Evolutionary conservation across 768 basidiomycete species (phyloP).

Genomic region (Ephemerocybe angulata): DNA sequence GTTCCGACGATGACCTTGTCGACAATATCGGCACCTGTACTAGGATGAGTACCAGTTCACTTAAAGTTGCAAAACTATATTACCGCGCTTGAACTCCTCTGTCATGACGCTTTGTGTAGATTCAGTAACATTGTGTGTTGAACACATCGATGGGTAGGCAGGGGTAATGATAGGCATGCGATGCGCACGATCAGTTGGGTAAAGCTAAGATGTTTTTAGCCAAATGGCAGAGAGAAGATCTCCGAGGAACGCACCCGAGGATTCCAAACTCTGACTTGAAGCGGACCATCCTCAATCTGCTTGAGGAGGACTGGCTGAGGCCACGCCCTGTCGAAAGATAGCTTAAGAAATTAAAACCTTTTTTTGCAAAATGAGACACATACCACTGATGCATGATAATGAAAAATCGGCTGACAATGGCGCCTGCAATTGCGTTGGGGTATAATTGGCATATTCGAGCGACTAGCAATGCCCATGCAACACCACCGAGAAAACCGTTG

Average conservation of each 20-base stretch:
- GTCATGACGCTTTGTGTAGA: constrained; percentile 97
- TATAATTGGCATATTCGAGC: constrained; percentile 98
- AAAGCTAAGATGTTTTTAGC: constrained; percentile 51
- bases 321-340: constrained; percentile 69
- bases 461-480: constrained; percentile 98
- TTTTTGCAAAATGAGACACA: constrained; percentile 21
- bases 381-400: constrained; percentile 98
- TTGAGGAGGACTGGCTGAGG: constrained; percentile 97
- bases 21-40: constrained; percentile 85
- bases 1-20: constrained; percentile 85
- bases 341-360: background rate
- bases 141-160: constrained; percentile 98
- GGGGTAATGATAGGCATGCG: constrained; percentile 99
- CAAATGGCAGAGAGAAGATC: background rate
- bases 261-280: constrained; percentile 97
- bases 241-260: constrained; percentile 60
- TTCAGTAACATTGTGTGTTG: constrained; percentile 95
- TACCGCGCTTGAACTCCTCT: constrained; percentile 91
- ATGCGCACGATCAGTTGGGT: constrained; percentile 90
- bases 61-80: constrained; percentile 1
- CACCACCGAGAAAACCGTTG: constrained; percentile 95
- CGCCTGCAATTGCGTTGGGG: constrained; percentile 90
- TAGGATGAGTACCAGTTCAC: constrained; percentile 7
- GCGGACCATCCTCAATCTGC: constrained; percentile 92
- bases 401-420: constrained; percentile 96